Percentiles rank a stretch among this genome's conserved stretches.
Evolutionary conservation across 805 yeast species (phyloP).

Genomic region (Ogataea degrootiae): DNA sequence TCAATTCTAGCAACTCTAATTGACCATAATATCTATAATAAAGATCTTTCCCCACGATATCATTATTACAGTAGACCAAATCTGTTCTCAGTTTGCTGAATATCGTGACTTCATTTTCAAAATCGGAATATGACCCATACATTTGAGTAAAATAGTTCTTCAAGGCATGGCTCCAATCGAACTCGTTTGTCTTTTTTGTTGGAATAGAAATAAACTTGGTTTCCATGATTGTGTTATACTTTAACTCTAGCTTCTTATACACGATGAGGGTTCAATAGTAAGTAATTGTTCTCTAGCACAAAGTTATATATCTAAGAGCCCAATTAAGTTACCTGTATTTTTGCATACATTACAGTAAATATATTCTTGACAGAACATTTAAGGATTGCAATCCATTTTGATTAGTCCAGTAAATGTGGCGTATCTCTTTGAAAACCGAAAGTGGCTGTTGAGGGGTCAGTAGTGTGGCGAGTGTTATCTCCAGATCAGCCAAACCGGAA

Average conservation of each 20-base stretch:
- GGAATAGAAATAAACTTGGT: constrained; percentile 28
- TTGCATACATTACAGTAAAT: too few relatives aligned
- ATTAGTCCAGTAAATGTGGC: too few relatives aligned
- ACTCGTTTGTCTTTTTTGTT: constrained; percentile 45
- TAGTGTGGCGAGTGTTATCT: too few relatives aligned
- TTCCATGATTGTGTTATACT: constrained; percentile 7
- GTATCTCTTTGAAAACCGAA: too few relatives aligned
- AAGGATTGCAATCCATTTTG: too few relatives aligned
- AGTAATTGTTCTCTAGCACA: too few relatives aligned
- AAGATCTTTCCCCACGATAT: constrained; percentile 40
- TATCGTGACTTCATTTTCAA: constrained; percentile 47
- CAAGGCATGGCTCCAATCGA: constrained; percentile 65
- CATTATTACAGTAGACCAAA: constrained; percentile 40
- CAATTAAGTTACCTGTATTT: too few relatives aligned
- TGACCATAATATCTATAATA: constrained; percentile 74
- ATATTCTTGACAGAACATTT: too few relatives aligned
- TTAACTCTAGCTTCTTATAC: not conserved
- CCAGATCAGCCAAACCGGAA: too few relatives aligned
- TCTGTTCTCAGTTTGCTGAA: constrained; percentile 60
- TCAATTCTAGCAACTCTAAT: constrained; percentile 69
- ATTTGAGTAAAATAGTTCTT: constrained; percentile 50
- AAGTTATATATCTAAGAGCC: too few relatives aligned
- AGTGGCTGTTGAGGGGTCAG: too few relatives aligned
- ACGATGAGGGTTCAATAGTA: not conserved
- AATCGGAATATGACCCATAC: constrained; percentile 60